Evolutionary conservation across 371 early-diverging fungal genomes (phyloP).

Genomic region (Rhizopus arrhizus): DNA sequence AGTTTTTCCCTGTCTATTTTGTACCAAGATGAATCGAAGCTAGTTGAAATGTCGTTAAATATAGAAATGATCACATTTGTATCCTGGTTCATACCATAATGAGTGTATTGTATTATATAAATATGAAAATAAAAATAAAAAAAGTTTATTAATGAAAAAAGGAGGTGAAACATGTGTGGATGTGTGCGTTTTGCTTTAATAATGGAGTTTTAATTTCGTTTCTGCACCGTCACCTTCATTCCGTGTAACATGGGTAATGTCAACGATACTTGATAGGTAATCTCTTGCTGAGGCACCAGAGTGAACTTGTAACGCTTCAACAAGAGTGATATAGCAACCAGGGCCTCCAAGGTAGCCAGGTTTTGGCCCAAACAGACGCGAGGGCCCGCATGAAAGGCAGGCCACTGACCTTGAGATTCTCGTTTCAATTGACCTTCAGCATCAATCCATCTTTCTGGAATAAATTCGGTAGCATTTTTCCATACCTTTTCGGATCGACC

Average conservation of each 20-base stretch:
- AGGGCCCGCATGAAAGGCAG: conserved; percentile 71
- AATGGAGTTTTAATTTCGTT: conserved; percentile 8
- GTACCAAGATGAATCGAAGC: conserved; percentile 96
- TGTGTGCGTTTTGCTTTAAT: too few species aligned
- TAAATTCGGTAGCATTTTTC: conserved; percentile 65
- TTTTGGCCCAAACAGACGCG: conserved; percentile 66
- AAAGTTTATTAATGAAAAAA: neutral
- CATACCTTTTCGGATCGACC: conserved; percentile 59
- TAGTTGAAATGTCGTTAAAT: conserved; percentile 12
- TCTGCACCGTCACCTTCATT: conserved; percentile 39
- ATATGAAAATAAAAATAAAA: neutral
- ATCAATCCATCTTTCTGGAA: conserved; percentile 66
- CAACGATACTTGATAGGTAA: conserved; percentile 40
- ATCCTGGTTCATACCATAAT: too few species aligned
- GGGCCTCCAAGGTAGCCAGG: conserved; percentile 49
- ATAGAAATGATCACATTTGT: too few species aligned
- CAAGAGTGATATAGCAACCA: conserved; percentile 42
- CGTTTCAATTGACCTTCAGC: conserved; percentile 40
- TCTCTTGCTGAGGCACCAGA: conserved; percentile 39
- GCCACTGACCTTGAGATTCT: conserved; percentile 51
- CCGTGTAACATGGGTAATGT: conserved; percentile 56
- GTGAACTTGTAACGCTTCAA: conserved; percentile 44
- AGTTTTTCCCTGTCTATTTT: conserved; percentile 97
- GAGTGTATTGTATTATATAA: neutral
- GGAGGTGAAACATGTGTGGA: neutral